Percentiles rank a stretch among this genome's conserved stretches.
phyloP scores from a whole-genome alignment of 1,139 yeast species.

The Candida tetrigidarum region DNA sequence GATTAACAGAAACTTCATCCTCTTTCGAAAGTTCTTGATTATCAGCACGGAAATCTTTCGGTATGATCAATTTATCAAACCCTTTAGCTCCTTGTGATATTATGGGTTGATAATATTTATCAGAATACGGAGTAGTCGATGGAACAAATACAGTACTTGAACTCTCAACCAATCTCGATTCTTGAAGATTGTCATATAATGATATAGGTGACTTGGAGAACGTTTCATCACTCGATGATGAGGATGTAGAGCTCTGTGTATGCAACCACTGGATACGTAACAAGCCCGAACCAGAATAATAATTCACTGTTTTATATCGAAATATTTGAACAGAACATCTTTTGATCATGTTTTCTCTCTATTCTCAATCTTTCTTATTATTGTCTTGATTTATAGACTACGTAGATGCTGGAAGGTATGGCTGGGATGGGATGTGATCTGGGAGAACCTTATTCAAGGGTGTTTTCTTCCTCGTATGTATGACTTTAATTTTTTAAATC shows the following conservation, averaged over 20 bases:
- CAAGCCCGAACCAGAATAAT: constrained; percentile 1
- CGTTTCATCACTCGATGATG: not conserved
- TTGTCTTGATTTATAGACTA: not conserved
- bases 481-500: not conserved
- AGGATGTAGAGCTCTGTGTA: not conserved
- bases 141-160: constrained; percentile 12
- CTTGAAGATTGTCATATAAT: constrained; percentile 7
- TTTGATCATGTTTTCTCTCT: constrained; percentile 5
- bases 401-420: not conserved
- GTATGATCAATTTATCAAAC: constrained; percentile 27
- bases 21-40: constrained; percentile 62
- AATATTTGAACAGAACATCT: constrained; percentile 5
- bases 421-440: not conserved
- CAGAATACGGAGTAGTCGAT: constrained; percentile 27
- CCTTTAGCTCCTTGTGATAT: constrained; percentile 33
- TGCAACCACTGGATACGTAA: constrained; percentile 5
- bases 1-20: constrained; percentile 25
- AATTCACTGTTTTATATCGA: constrained; percentile 9
- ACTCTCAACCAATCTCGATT: not conserved
- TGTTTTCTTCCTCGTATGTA: not conserved
- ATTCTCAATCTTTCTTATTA: not conserved
- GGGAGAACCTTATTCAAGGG: no score
- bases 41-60: constrained; percentile 26
- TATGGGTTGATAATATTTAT: constrained; percentile 32
- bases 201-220: not conserved